phyloP scores from a whole-genome alignment of 2,329 filamentous ascomycete genomes.

The Aphanocladium album region DNA sequence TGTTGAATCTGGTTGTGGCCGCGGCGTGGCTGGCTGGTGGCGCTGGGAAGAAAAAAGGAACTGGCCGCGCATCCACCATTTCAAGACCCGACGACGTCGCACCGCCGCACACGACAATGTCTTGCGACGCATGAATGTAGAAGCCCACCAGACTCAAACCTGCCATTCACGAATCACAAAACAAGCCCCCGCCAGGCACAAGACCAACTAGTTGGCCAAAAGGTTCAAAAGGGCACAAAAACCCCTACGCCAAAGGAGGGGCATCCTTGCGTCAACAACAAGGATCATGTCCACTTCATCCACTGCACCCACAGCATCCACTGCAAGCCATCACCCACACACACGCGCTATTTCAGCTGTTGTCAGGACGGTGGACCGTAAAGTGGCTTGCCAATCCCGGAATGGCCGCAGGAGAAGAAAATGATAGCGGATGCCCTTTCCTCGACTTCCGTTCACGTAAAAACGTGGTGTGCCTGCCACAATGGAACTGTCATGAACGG shows the following conservation, averaged over 20 bases:
- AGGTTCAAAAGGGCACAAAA: too few relatives aligned
- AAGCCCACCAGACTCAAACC: background rate
- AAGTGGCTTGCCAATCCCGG: background rate
- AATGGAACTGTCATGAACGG: background rate
- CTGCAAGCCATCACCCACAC: background rate
- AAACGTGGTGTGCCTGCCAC: background rate
- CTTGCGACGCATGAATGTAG: background rate
- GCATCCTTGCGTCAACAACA: background rate
- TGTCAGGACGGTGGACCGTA: background rate
- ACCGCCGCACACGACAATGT: background rate
- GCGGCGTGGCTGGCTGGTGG: background rate
- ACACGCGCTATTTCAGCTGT: background rate
- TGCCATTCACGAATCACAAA: background rate
- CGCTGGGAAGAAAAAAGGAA: background rate
- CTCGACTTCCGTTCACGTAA: background rate
- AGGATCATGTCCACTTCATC: background rate
- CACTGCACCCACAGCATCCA: background rate
- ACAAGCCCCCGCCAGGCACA: background rate
- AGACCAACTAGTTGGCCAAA: background rate
- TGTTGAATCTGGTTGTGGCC: background rate
- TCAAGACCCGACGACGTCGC: background rate
- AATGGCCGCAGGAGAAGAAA: constrained; percentile 14
- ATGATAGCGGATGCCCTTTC: background rate
- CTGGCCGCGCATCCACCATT: background rate
- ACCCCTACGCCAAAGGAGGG: background rate